Evolutionary conservation across 2,329 filamentous ascomycete species (phyloP).

Genomic region (Cladosporium cucumerinum): DNA sequence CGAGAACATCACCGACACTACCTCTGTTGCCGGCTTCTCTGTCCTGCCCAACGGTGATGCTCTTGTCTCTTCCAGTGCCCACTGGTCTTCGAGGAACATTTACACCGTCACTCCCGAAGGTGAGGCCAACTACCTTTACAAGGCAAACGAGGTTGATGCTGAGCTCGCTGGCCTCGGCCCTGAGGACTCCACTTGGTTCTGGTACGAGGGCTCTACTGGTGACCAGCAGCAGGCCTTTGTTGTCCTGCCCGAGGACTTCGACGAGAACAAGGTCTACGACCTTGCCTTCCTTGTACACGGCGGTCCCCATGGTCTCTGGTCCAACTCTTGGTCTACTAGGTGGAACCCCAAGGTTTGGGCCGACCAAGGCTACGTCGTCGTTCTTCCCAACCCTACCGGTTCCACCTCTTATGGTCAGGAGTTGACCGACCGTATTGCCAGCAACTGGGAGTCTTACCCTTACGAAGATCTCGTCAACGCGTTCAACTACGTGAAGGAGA

Average conservation of each 20-base stretch:
- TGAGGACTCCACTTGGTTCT: conserved; percentile 22
- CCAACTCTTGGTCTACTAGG: conserved; percentile 27
- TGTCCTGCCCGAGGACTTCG: conserved; percentile 28
- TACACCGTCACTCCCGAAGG: conserved; percentile 22
- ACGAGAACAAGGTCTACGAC: conserved; percentile 28
- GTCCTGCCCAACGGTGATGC: conserved; percentile 24
- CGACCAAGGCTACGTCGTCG: conserved; percentile 32
- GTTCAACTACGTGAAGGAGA: conserved; percentile 23
- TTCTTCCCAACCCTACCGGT: conserved; percentile 31
- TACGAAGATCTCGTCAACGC: conserved; percentile 28
- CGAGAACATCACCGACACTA: conserved; percentile 25
- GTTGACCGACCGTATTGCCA: conserved; percentile 28
- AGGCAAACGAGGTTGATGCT: conserved; percentile 25
- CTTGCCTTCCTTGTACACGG: conserved; percentile 34
- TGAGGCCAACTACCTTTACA: conserved; percentile 24
- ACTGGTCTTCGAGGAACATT: conserved; percentile 25
- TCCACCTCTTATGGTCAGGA: conserved; percentile 31
- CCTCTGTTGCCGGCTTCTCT: conserved; percentile 25
- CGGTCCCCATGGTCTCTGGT: conserved; percentile 29
- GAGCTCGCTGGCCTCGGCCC: conserved; percentile 26
- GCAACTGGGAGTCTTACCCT: conserved; percentile 24
- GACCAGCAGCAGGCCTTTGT: conserved; percentile 26
- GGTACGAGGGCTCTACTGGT: conserved; percentile 28
- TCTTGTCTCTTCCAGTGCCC: conserved; percentile 22
- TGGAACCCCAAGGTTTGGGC: conserved; percentile 32